phyloP scores from a whole-genome alignment of 2,329 filamentous ascomycete genomes.

The Alternaria burnsii region DNA sequence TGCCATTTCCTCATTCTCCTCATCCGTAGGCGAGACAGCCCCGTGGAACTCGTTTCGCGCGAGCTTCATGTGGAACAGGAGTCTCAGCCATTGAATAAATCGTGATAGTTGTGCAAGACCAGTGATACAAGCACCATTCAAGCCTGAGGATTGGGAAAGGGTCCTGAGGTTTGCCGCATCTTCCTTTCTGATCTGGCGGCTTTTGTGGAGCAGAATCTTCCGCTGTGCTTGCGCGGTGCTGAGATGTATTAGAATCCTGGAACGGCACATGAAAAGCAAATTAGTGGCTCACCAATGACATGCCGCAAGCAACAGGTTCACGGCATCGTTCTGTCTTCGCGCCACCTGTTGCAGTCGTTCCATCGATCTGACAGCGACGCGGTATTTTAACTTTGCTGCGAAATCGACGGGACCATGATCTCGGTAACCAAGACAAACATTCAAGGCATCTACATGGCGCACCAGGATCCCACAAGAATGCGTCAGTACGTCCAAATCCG shows the following conservation, averaged over 20 bases:
- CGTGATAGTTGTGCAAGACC: constrained; percentile 41
- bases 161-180: constrained; percentile 42
- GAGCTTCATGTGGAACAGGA: constrained; percentile 42
- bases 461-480: constrained; percentile 42
- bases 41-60: constrained; percentile 24
- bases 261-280: not conserved
- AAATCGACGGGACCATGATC: constrained; percentile 44
- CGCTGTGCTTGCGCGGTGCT: constrained; percentile 48
- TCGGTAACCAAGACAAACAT: constrained; percentile 38
- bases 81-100: constrained; percentile 45
- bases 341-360: constrained; percentile 42
- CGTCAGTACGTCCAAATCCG: constrained; percentile 45
- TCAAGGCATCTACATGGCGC: constrained; percentile 39
- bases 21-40: constrained; percentile 33
- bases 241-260: constrained; percentile 30
- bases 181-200: constrained; percentile 46
- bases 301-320: constrained; percentile 41
- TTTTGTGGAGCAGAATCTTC: constrained; percentile 49
- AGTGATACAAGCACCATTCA: constrained; percentile 40
- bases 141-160: constrained; percentile 39
- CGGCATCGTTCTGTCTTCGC: constrained; percentile 46
- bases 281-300: constrained; percentile 38
- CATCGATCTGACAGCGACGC: constrained; percentile 43
- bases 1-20: constrained; percentile 44
- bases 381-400: constrained; percentile 45